Evolutionary conservation across 768 basidiomycete genomes (phyloP), one percentile per base, ranked within the genome.

Genomic region (Lactarius evosmus): DNA sequence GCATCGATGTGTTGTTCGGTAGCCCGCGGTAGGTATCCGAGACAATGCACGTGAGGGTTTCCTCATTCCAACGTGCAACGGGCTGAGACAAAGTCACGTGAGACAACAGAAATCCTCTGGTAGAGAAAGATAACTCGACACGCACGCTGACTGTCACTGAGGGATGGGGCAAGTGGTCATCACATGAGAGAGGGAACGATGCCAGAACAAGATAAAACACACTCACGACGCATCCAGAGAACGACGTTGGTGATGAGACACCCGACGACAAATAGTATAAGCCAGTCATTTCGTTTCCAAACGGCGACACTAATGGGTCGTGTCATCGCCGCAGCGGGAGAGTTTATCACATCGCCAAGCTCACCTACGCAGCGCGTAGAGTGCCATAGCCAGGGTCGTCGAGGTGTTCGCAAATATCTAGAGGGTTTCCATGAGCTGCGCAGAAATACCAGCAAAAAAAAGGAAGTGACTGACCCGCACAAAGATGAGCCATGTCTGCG

Each of bases 201-300:
- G 22, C 11, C 44, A 2, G 3, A 7, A 36, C 14, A 36, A 5
- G 16, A 40, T 19, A 16, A 19, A 27, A 49, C 41, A 14, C 7
- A 38, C 61, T 41, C 33, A 66, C 65, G 22, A 12, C 58, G 50
- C 38, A 66, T 46, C 65, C 65, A 66, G 55, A 66, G 58, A 7
- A 32, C 60, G 25, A 66, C 32, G 14, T 66, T 66, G 16, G 49
- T 54, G 29, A 51, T n/a, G 29, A 58, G 61, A 29, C 52, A 57
- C 25, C 25, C 34, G 33, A 44, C 7, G 27, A 63, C 34, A 19
- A 66, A 63, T 14, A 52, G 4, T 9, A 57, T 19, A 5, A 66
- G 40, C 38, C 56, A 58, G 38, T 7, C 9, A 29, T 62, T 66
- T 12, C 56, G 49, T 52, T 62, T 19, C 65, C 65, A 63, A 17